Evolutionary conservation across 768 basidiomycete genomes (phyloP), one percentile per base, ranked within the genome.

Genomic region (Neoboletus subvelutipes): DNA sequence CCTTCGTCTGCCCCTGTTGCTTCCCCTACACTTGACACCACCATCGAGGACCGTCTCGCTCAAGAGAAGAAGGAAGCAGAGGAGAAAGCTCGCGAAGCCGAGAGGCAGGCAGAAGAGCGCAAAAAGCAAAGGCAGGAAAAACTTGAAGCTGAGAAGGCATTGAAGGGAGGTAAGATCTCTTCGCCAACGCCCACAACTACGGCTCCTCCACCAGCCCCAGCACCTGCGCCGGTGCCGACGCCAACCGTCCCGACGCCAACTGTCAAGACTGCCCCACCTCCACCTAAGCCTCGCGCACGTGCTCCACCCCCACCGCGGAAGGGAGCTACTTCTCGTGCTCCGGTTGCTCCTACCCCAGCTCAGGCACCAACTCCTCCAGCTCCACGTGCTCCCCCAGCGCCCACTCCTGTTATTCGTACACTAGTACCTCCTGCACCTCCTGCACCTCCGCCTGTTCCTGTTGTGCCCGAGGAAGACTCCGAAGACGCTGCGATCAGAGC

Each of bases 61-160:
- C 79, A 85, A 63, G 96, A 98, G 67, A 90, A 88, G 77, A 86
- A 82, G 67, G 96, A 97, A 68, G 95, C 95, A 0, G 94, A 94
- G 61, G 90, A 92, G 69, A 92, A 90, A 70, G 83, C 83, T 0
- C 81, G 78, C 54, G 75, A 80, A 47, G 94, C 93, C 0, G 94
- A 97, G 71, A 80, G 80, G 59, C 86, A 90, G 63, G 88, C 89
- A 2, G 88, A 88, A 61, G 90, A 90, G 58, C 78, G 94, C 54
- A 92, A 94, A 65, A 79, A 80, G 48, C 70, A 83, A 41, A 79
- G 96, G 45, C 79, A 76, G 60, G 88, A 90, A 62, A 78, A 91
- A 50, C 69, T 98, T 39, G 90, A 89, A 45, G 82, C 78, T 36
- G 94, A 91, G 72, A 87, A 83, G 68, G 85, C 83, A 1, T 58